Evolutionary conservation across 805 yeast genomes (phyloP).

Genomic region (Candida broadrunensis): DNA sequence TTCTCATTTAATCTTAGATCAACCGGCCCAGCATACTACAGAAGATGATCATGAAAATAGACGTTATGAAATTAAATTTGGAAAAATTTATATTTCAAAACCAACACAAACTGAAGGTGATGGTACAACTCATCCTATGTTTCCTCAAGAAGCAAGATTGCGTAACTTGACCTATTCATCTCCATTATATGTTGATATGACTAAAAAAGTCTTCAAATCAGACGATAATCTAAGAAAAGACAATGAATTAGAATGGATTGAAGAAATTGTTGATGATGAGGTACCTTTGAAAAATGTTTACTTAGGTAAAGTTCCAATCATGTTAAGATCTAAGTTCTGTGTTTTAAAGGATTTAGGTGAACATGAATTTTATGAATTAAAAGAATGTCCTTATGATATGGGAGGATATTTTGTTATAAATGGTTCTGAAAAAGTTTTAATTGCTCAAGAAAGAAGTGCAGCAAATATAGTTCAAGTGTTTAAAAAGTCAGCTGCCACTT

Average conservation of each 20-base stretch:
- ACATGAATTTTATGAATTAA: slow-evolving; percentile 89
- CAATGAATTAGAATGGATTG: slow-evolving; percentile 51
- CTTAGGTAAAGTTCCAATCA: slow-evolving; percentile 96
- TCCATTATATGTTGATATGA: slow-evolving; percentile 94
- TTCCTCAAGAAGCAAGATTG: slow-evolving; percentile 96
- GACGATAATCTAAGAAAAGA: slow-evolving; percentile 58
- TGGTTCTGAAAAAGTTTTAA: slow-evolving; percentile 96
- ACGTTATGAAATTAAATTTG: slow-evolving; percentile 95
- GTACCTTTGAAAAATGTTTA: slow-evolving; percentile 70
- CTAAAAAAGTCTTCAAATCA: slow-evolving; percentile 81
- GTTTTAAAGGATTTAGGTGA: slow-evolving; percentile 85
- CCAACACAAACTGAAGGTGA: slow-evolving; percentile 99
- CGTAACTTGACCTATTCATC: slow-evolving; percentile 96
- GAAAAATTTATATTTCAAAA: slow-evolving; percentile 91
- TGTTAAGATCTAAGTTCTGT: slow-evolving; percentile 96
- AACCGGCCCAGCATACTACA: slow-evolving; percentile 95
- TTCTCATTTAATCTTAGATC: slow-evolving; percentile 89
- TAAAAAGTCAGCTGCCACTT: slow-evolving; percentile 87
- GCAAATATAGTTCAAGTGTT: slow-evolving; percentile 98
- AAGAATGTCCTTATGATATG: slow-evolving; percentile 99
- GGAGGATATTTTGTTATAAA: slow-evolving; percentile 98
- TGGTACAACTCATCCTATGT: slow-evolving; percentile 98
- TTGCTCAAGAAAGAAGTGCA: slow-evolving; percentile 98
- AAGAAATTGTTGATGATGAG: slow-evolving; percentile 49
- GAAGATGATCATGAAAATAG: slow-evolving; percentile 87